Evolutionary conservation across 495 filamentous ascomycete species (phyloP), one percentile per base, ranked within the genome.

Genomic region (Neurospora tetrasperma): DNA sequence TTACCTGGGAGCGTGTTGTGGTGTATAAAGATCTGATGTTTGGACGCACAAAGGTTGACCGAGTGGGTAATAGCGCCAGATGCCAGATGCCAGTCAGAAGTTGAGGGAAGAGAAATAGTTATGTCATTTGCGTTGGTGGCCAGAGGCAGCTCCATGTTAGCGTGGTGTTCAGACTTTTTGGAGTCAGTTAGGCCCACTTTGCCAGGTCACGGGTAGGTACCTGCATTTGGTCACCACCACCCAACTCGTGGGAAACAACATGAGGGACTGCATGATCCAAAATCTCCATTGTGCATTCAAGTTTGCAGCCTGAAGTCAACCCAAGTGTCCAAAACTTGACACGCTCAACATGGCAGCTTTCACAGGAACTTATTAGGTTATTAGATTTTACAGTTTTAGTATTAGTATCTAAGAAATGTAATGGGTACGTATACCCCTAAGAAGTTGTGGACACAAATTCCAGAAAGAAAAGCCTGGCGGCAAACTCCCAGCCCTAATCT

Each of bases 381-480:
- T 68, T 69, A 74, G 72, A 71, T 77, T 78, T 80, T 80, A 78
- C 78, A 80, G 76, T 81, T 83, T 82, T 81, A 83, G 82, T 78
- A 79, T 79, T 80, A 76, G 73, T 54, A 73, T 78, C 75, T 78
- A 79, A 77, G 71, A 73, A 76, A 75, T 71, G 42, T 72, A 73
- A 44, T 70, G 74, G 75, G 76, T 72, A 59, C 59, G 41, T 74
- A 72, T 78, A 76, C 73, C 74, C 78, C 74, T 71, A 70, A 69
- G 73, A 77, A 74, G 72, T 75, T 75, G 54, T 66, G 54, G 73
- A 72, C 74, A 78, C 75, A 77, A 71, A 71, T 76, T 75, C 72
- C 72, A 82, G 79, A 78, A 83, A 83, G 76, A 81, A 76, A 79
- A 72, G 69, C 72, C 72, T 73, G 72, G 76, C 72, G 54, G 54